Evolutionary conservation across 2,329 filamentous ascomycete species (phyloP).

Genomic region (Monilinia fructicola): DNA sequence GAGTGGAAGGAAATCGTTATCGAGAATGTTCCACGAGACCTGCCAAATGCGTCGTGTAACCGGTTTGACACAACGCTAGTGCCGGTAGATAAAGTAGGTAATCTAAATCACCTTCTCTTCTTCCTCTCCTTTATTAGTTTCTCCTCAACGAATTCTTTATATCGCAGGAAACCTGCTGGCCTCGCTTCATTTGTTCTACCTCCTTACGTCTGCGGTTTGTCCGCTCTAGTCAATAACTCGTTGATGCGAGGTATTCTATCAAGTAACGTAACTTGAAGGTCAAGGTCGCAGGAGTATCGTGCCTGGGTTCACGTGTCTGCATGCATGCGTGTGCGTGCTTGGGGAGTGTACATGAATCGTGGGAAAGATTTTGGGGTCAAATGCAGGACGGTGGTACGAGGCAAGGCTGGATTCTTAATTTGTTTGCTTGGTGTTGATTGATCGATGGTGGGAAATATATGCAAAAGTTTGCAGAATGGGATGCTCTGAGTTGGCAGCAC

Average conservation of each 20-base stretch:
- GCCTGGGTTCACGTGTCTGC: neutral
- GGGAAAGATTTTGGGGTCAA: neutral
- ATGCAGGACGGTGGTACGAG: neutral
- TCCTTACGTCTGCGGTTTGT: neutral
- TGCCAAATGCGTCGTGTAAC: neutral
- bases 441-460: too few species aligned
- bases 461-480: neutral
- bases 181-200: neutral
- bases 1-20: neutral
- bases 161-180: too few species aligned
- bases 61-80: neutral
- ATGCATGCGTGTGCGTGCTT: neutral
- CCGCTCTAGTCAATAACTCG: neutral
- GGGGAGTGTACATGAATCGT: neutral
- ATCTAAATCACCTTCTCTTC: neutral
- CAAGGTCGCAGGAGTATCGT: neutral
- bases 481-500: neutral
- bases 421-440: neutral
- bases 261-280: too few species aligned
- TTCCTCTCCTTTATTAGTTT: neutral
- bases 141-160: neutral
- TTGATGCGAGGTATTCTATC: too few species aligned
- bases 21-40: neutral
- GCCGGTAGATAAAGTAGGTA: neutral
- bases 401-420: neutral